A percentile compares a stretch with the other conserved stretches of the same genome.
These are phyloP conservation scores for Aquilaria agallochum DNA, from an alignment of 441 rosid species.

Conservation along the genomic window DNA sequence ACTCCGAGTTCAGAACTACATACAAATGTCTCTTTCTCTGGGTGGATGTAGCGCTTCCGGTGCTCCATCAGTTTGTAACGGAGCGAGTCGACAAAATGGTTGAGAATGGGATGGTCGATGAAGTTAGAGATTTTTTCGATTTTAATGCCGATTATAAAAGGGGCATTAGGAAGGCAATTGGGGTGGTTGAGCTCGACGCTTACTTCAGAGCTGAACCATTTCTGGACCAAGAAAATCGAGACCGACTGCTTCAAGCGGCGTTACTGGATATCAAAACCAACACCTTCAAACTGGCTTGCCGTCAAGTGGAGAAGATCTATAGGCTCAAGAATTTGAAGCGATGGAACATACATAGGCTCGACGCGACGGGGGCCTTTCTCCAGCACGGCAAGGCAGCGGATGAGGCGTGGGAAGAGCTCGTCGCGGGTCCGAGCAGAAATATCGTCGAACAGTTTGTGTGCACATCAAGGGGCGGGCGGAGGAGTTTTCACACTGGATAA, in stretches of 20 bases:
- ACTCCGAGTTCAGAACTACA: slow-evolving; percentile 27
- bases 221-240: slow-evolving; percentile 15
- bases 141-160: slow-evolving; percentile 30
- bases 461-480: slow-evolving; percentile 7
- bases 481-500: background rate
- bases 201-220: slow-evolving; percentile 35
- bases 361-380: slow-evolving; percentile 45
- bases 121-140: slow-evolving; percentile 35
- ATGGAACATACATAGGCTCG: slow-evolving; percentile 51
- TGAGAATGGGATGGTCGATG: slow-evolving; percentile 43
- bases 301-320: slow-evolving; percentile 49
- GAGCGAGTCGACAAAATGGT: slow-evolving; percentile 49
- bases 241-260: slow-evolving; percentile 29
- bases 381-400: slow-evolving; percentile 32
- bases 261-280: slow-evolving; percentile 42
- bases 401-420: slow-evolving; percentile 45
- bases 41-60: slow-evolving; percentile 44
- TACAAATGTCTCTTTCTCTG: slow-evolving; percentile 54
- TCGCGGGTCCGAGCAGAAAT: slow-evolving; percentile 32
- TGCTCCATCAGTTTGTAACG: slow-evolving; percentile 29
- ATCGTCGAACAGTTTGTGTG: slow-evolving; percentile 40
- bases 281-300: slow-evolving; percentile 38
- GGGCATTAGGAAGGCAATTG: slow-evolving; percentile 55
- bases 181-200: slow-evolving; percentile 49
- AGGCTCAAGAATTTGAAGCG: slow-evolving; percentile 33